A percentile compares a stretch with the other conserved stretches of the same genome.
phyloP scores from a whole-genome alignment of 169 alveolate species.

The Plasmodium coatneyi region DNA sequence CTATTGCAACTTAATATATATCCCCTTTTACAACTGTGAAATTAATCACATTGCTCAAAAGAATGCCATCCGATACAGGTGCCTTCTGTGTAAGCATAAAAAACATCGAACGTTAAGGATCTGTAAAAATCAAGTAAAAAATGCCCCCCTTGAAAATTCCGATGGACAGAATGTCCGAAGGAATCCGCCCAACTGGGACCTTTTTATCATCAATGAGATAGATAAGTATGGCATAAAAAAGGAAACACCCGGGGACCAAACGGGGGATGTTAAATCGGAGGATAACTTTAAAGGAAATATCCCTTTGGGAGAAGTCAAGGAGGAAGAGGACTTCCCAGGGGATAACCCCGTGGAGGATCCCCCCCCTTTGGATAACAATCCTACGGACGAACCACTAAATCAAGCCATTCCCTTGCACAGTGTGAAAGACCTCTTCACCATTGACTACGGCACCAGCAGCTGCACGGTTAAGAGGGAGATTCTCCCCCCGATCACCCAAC shows the following conservation, averaged over 20 bases:
- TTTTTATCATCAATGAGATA: constrained; percentile 51
- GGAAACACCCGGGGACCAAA: not conserved
- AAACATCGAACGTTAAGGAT: constrained; percentile 1
- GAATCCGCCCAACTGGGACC: not conserved
- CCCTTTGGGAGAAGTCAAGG: not conserved
- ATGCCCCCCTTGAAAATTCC: not conserved
- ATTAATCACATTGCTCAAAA: not conserved
- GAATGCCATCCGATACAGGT: not conserved
- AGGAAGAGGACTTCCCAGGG: not conserved
- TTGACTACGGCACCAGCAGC: constrained; percentile 35
- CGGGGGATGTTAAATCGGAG: not conserved
- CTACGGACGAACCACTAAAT: not conserved
- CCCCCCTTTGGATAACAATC: not conserved
- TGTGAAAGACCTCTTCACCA: constrained; percentile 2
- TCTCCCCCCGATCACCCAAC: not conserved
- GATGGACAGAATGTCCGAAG: not conserved
- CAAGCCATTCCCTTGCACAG: not conserved
- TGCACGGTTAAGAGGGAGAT: not conserved
- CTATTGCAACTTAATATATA: constrained; percentile 69
- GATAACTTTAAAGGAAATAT: not conserved
- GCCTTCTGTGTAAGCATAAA: constrained; percentile 48
- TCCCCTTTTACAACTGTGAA: constrained; percentile 70
- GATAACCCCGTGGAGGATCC: not conserved
- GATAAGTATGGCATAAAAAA: constrained; percentile 27
- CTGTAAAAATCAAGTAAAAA: not conserved